phyloP scores from a whole-genome alignment of 371 early-diverging fungal species.

The Lichtheimia corymbifera region DNA sequence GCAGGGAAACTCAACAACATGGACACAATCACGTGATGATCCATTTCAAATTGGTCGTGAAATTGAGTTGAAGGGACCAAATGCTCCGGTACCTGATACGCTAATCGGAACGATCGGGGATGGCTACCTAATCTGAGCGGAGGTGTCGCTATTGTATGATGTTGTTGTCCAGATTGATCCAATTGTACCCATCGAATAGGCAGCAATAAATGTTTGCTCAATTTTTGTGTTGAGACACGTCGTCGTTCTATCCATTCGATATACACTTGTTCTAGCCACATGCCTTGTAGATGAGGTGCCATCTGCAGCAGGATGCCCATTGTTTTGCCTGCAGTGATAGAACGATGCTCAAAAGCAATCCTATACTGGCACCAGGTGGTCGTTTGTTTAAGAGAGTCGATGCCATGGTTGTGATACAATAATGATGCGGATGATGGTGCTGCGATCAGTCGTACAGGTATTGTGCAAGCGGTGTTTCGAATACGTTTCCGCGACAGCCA shows the following conservation, averaged over 20 bases:
- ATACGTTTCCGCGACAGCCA: not conserved
- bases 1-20: constrained; percentile 6
- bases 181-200: not conserved
- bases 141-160: not conserved
- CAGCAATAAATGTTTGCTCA: no score
- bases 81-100: not conserved
- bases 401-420: not conserved
- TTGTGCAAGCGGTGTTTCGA: not conserved
- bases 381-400: constrained; percentile 9
- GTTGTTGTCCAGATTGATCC: not conserved
- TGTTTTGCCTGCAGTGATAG: not conserved
- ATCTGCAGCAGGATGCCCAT: not conserved
- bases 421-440: not conserved
- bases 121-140: not conserved
- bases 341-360: constrained; percentile 2
- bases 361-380: constrained; percentile 8
- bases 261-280: constrained; percentile 3
- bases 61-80: not conserved
- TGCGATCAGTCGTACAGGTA: no score
- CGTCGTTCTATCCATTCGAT: constrained; percentile 2
- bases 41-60: not conserved
- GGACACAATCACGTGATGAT: constrained; percentile 3
- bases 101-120: not conserved
- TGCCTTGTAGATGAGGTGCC: constrained; percentile 3
- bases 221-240: not conserved